These are phyloP conservation scores for Hyaloscypha hepaticicola DNA, from an alignment of 495 filamentous ascomycete genomes.

Conservation along the genomic window DNA sequence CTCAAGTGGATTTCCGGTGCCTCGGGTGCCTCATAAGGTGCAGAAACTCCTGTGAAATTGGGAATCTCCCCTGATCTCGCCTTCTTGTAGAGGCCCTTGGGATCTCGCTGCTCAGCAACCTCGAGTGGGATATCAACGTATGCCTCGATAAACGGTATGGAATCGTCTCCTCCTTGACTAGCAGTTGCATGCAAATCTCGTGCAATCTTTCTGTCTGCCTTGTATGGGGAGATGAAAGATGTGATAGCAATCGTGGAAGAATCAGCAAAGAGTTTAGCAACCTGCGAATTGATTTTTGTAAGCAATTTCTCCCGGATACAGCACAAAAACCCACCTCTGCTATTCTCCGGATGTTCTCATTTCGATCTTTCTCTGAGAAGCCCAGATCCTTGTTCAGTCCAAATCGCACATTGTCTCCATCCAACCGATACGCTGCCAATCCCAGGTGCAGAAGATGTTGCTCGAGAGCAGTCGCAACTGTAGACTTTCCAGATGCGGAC, in stretches of 20 bases:
- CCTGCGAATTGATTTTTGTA: slow-evolving; percentile 43
- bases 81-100: slow-evolving; percentile 98
- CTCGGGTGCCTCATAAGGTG: slow-evolving; percentile 90
- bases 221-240: slow-evolving; percentile 96
- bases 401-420: slow-evolving; percentile 98
- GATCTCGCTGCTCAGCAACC: slow-evolving; percentile 91
- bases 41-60: slow-evolving; percentile 93
- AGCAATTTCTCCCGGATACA: neutral
- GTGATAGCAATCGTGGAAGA: slow-evolving; percentile 82
- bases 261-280: slow-evolving; percentile 95
- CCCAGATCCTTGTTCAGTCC: slow-evolving; percentile 96
- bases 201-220: slow-evolving; percentile 77
- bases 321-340: slow-evolving; percentile 61
- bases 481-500: slow-evolving; percentile 93
- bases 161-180: slow-evolving; percentile 47
- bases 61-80: slow-evolving; percentile 89
- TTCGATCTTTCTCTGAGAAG: slow-evolving; percentile 87
- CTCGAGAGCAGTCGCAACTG: slow-evolving; percentile 92
- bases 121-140: slow-evolving; percentile 85
- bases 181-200: slow-evolving; percentile 69
- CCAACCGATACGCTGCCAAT: slow-evolving; percentile 84
- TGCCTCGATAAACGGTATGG: slow-evolving; percentile 87
- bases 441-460: slow-evolving; percentile 87
- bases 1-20: slow-evolving; percentile 81
- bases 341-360: slow-evolving; percentile 96